These are phyloP conservation scores for Litsea cubeba DNA, from an alignment of 164 flowering plant genomes.

Conservation along the genomic window DNA sequence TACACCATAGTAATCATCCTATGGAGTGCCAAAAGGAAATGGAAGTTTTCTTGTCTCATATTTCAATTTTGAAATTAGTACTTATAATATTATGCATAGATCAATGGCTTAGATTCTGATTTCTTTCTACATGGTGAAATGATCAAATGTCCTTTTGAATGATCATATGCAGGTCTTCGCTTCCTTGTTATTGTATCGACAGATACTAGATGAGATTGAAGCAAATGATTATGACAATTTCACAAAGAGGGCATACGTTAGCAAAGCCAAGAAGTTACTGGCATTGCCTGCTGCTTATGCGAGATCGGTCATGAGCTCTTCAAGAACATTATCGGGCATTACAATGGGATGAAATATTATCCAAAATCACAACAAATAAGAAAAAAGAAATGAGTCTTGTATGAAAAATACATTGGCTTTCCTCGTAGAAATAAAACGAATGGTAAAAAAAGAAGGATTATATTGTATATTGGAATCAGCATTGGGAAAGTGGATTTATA, in stretches of 20 bases:
- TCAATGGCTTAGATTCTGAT: too few species aligned
- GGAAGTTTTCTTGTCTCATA: neutral
- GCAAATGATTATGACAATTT: constrained; percentile 86
- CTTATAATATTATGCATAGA: neutral
- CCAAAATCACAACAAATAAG: neutral
- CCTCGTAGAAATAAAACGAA: neutral
- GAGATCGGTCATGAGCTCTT: constrained; percentile 41
- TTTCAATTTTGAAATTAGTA: neutral
- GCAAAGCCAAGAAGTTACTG: constrained; percentile 62
- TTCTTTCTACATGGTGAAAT: neutral
- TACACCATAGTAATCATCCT: neutral
- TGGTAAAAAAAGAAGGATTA: neutral
- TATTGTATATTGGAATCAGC: neutral
- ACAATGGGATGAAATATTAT: constrained; percentile 23
- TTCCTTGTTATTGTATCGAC: constrained; percentile 63
- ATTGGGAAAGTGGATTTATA: neutral
- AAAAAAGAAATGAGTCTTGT: neutral
- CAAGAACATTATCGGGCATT: constrained; percentile 23
- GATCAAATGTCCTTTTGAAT: neutral
- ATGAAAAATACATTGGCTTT: neutral
- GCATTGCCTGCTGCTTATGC: constrained; percentile 69
- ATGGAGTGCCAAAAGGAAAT: neutral
- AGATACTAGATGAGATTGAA: constrained; percentile 81
- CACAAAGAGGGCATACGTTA: constrained; percentile 79
- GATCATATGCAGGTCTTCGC: constrained; percentile 68